Evolutionary conservation across 163 green algal genomes (phyloP).

Genomic region (Volvox carteri): DNA sequence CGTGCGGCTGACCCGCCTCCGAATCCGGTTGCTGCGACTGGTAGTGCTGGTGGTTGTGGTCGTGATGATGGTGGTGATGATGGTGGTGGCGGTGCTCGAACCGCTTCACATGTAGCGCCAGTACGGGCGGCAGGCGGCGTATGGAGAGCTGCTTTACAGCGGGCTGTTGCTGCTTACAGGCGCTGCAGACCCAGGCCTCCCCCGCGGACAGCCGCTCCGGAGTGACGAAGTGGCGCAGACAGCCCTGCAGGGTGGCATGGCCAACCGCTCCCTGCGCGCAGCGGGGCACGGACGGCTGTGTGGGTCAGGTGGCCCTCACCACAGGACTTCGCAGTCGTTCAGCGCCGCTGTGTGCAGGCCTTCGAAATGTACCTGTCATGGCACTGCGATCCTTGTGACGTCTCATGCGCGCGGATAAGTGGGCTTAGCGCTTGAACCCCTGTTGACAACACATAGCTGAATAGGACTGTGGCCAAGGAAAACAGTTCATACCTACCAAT

Average conservation of each 20-base stretch:
- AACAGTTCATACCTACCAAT: too few species aligned
- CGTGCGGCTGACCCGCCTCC: not conserved
- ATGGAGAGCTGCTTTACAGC: constrained; percentile 93
- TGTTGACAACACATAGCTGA: too few species aligned
- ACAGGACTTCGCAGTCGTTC: too few species aligned
- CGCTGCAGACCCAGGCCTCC: constrained; percentile 65
- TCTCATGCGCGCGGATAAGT: too few species aligned
- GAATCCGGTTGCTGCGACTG: not conserved
- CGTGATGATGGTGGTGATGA: not conserved
- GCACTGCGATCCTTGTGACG: too few species aligned
- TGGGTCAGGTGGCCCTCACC: not conserved
- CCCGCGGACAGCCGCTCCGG: constrained; percentile 74
- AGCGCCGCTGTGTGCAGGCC: too few species aligned
- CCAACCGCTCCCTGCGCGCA: not conserved
- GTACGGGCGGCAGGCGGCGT: constrained; percentile 83
- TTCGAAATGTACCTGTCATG: too few species aligned
- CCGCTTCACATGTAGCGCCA: constrained; percentile 94
- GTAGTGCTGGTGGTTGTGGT: not conserved
- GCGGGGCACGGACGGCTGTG: not conserved
- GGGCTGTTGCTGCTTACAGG: constrained; percentile 63
- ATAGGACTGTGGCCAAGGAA: too few species aligned
- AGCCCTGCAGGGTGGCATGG: constrained; percentile 74
- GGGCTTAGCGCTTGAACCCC: too few species aligned
- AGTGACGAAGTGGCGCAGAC: constrained; percentile 84
- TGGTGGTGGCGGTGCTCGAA: constrained; percentile 85